Evolutionary conservation across 768 basidiomycete species (phyloP), one percentile per base, ranked within the genome.

Genomic region (Pleurotus djamor): DNA sequence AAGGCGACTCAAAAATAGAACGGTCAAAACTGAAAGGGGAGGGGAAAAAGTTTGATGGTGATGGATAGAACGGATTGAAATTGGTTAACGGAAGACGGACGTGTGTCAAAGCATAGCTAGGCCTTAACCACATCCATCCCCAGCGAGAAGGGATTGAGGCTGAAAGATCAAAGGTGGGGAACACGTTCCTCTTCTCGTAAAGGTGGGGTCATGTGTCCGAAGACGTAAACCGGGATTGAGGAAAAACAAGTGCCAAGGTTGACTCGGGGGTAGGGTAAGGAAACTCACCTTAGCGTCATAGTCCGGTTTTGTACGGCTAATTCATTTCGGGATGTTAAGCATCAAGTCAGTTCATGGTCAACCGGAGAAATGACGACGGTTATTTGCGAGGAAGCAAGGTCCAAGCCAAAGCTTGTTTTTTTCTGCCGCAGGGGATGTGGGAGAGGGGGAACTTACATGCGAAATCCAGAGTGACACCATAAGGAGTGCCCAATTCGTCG

Each of bases 401-500:
- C 21, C 50, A 16, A 55, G 36, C n/a, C 36, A 52, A 52, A 37
- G 16, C 57, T 60, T 52, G 57, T 21, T 34, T 51, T 28, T 28
- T 32, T 48, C 28, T 49, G 59, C 52, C 54, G 51, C 35, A 44
- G 43, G 38, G 45, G 33, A 47, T 14, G 4, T 60, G 48, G 17
- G 47, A 57, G 48, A 36, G 28, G 34, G 16, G 55, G 49, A 52
- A 78, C 78, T 68, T 72, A 80, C 79, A 81, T 54, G 96, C 97
- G 76, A 98, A 98, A 74, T 98, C 96, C 58, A 98, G 81, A 1
- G 97, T 99, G 59, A 96, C 82, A 52, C 96, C 97, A 73, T 90
- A 99, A 1, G 97, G 97, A 34, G 97, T 98, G 63, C 97, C 97
- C 48, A 99, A 83, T 76, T 98, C 97, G 74, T 99, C 97, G 74